Evolutionary conservation across 305 asterid genomes (phyloP), one percentile per base, ranked within the genome.

Genomic region (Fraxinus sp.): DNA sequence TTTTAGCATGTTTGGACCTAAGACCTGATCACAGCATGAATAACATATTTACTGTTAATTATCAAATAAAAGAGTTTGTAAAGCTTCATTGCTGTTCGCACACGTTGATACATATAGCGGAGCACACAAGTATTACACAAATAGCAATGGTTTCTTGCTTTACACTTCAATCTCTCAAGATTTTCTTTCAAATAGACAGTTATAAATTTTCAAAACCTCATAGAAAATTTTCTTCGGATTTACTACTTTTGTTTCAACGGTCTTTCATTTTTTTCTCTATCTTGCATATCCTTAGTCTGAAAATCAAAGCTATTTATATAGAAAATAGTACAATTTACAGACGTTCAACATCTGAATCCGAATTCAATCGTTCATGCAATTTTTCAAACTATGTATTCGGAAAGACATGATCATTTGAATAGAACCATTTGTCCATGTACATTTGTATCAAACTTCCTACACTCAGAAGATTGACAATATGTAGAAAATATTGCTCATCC

Each of bases 1-100:
- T 86, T 92, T 93, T 49, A 95, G 85, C 93, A 91, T 87, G 87
- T 89, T 86, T 39, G 98, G 97, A 81, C 98, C 98, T 84, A 96
- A 88, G 7, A 93, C 91, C 98, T 96, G 92, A 83, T 49, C 16
- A 82, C 14, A 43, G 80, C 36, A 43, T 8, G 37, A 26, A 68
- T 18, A 66, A 33, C 26, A 55, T 49, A 28, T 41, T n/a, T 39
- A 30, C 7, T n/a, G 49, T 2, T 36, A 26, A 1, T 57, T 52
- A 57, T 57, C 68, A 57, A 57, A 57, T 57, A 18, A 57, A 57
- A 18, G 68, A 57, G 4, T 20, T 57, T 5, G 64, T 55, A 55
- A 55, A 55, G 64, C 64, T 55, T 55, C 22, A 55, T 55, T n/a
- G 64, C 64, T n/a, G 24, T 55, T 55, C 28, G 13, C 11, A 18